A percentile compares a stretch with the other conserved stretches of the same genome.
phyloP scores from a whole-genome alignment of 164 flowering plant species.

The Taxillus chinensis region DNA sequence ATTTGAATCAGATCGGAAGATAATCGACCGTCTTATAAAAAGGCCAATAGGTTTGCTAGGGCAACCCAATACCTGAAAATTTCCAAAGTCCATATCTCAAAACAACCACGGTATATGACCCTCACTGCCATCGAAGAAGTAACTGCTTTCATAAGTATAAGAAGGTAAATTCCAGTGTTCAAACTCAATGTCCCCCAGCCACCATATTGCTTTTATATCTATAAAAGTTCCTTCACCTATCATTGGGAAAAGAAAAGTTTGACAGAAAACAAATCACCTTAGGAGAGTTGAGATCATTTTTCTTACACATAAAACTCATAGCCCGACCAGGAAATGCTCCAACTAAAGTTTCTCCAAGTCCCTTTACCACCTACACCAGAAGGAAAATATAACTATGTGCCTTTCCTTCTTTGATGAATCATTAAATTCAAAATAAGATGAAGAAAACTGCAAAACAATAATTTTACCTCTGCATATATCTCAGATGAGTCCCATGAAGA shows the following conservation, averaged over 20 bases:
- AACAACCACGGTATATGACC: too few relatives aligned
- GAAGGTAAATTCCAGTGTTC: too few relatives aligned
- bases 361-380: constrained; percentile 68
- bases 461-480: constrained; percentile 87
- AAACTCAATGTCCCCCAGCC: too few relatives aligned
- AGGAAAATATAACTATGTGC: neutral
- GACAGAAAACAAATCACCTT: constrained; percentile 29
- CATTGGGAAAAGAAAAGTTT: neutral
- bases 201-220: too few relatives aligned
- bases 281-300: constrained; percentile 63
- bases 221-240: too few relatives aligned
- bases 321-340: constrained; percentile 99
- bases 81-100: neutral
- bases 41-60: constrained; percentile 97
- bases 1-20: constrained; percentile 94
- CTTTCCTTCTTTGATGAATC: neutral
- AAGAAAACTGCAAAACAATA: neutral
- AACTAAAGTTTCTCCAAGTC: constrained; percentile 96
- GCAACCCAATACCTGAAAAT: constrained; percentile 63
- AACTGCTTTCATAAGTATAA: too few relatives aligned
- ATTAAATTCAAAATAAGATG: neutral
- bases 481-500: constrained; percentile 90
- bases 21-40: constrained; percentile 74
- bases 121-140: too few relatives aligned
- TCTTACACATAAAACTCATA: constrained; percentile 80